Percentiles rank a stretch among this genome's conserved stretches.
Conservation (phyloP, 169 alveolate species). For the Ichthyophthirius multifiliis region DNA sequence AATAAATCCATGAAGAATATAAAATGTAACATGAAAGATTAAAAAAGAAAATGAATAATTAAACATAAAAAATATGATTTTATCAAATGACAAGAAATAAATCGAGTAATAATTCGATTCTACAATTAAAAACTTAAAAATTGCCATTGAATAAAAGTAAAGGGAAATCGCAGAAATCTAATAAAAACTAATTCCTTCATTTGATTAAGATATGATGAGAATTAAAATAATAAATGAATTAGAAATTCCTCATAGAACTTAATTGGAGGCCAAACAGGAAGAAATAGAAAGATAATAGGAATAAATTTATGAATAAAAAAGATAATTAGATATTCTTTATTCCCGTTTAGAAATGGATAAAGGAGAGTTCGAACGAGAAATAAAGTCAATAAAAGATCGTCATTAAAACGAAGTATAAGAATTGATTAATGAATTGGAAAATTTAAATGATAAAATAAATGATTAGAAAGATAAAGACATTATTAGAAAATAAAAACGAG, state of each 20-base stretch:
- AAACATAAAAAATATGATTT: neutral
- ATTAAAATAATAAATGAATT: slow-evolving; percentile 39
- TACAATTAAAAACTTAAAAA: slow-evolving; percentile 31
- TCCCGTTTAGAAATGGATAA: slow-evolving; percentile 1
- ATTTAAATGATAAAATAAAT: slow-evolving; percentile 12
- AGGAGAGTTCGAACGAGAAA: slow-evolving; percentile 17
- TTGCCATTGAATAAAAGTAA: slow-evolving; percentile 33
- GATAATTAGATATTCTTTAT: slow-evolving; percentile 21
- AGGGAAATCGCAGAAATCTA: slow-evolving; percentile 41
- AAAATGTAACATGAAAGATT: slow-evolving; percentile 11
- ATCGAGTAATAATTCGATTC: slow-evolving; percentile 35
- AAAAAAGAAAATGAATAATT: slow-evolving; percentile 31
- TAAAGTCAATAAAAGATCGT: neutral
- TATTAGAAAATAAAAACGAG: slow-evolving; percentile 29
- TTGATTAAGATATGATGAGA: slow-evolving; percentile 48
- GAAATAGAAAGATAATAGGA: slow-evolving; percentile 33
- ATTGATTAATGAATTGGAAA: slow-evolving; percentile 5
- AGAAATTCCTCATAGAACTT: slow-evolving; percentile 36
- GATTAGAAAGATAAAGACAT: slow-evolving; percentile 33
- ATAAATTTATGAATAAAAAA: slow-evolving; percentile 13
- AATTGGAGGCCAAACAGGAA: slow-evolving; percentile 23
- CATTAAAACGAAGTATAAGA: slow-evolving; percentile 24
- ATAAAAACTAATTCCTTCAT: slow-evolving; percentile 23
- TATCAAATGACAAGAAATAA: slow-evolving; percentile 24
- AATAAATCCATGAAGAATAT: slow-evolving; percentile 33